Evolutionary conservation across 352 stramenopile genomes (phyloP).

Genomic region (Globisporangium yorkense): DNA sequence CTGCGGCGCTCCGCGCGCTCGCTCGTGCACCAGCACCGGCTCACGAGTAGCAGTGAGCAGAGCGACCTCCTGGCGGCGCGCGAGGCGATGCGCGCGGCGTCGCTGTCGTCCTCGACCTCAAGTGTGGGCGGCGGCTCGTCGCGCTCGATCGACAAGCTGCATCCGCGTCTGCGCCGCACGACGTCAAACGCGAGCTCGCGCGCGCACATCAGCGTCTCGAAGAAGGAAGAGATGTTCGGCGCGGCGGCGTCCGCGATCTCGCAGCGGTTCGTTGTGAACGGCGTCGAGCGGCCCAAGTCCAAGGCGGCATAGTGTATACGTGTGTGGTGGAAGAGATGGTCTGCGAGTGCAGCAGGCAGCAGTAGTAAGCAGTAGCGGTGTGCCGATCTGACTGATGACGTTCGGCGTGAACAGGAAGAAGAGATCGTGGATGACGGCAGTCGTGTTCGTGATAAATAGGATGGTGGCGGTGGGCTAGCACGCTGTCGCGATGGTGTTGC

Average conservation of each 20-base stretch:
- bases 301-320: constrained; percentile 14
- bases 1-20: constrained; percentile 63
- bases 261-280: constrained; percentile 60
- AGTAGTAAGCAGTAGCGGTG: background rate
- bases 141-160: constrained; percentile 32
- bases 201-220: constrained; percentile 66
- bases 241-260: constrained; percentile 74
- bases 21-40: constrained; percentile 70
- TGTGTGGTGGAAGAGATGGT: background rate
- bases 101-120: background rate
- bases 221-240: constrained; percentile 83
- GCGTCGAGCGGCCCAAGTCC: constrained; percentile 11
- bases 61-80: constrained; percentile 37
- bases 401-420: too few relatives aligned
- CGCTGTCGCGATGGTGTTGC: background rate
- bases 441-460: background rate
- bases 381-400: too few relatives aligned
- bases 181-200: constrained; percentile 55
- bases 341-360: constrained; percentile 5
- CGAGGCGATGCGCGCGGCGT: constrained; percentile 27
- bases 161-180: constrained; percentile 33
- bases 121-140: constrained; percentile 5
- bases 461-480: background rate
- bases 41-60: constrained; percentile 53
- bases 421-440: background rate